These are phyloP conservation scores for Aureobasidium pullulans DNA, from an alignment of 2,329 filamentous ascomycete genomes.

Conservation along the genomic window DNA sequence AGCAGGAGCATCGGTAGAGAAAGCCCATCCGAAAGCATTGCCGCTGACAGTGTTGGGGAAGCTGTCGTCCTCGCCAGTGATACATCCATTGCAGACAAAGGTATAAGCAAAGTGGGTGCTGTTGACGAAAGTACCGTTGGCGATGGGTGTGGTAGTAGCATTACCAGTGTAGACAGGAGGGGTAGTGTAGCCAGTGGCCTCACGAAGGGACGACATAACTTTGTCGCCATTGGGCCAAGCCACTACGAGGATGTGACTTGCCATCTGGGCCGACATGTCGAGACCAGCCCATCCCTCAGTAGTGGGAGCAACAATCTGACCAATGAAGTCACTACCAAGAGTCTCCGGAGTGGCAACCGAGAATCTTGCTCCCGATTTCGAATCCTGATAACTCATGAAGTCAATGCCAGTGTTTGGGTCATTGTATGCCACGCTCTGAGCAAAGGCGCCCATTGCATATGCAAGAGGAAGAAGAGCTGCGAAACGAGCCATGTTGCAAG, in stretches of 20 bases:
- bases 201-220: slow-evolving; percentile 39
- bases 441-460: slow-evolving; percentile 11
- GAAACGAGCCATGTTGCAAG: slow-evolving; percentile 15
- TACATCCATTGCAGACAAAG: slow-evolving; percentile 41
- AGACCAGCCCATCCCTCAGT: slow-evolving; percentile 43
- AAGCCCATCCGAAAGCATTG: slow-evolving; percentile 17
- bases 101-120: slow-evolving; percentile 47
- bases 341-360: slow-evolving; percentile 46
- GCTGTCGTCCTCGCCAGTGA: slow-evolving; percentile 17
- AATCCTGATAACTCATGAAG: slow-evolving; percentile 34
- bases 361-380: slow-evolving; percentile 38
- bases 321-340: slow-evolving; percentile 46
- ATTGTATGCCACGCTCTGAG: slow-evolving; percentile 26
- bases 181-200: slow-evolving; percentile 40
- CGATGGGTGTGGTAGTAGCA: slow-evolving; percentile 38
- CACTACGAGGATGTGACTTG: slow-evolving; percentile 41
- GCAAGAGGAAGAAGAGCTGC: slow-evolving; percentile 11
- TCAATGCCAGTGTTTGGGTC: slow-evolving; percentile 42
- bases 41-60: slow-evolving; percentile 11
- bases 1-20: slow-evolving; percentile 4
- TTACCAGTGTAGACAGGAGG: slow-evolving; percentile 40
- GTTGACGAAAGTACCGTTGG: slow-evolving; percentile 47
- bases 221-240: slow-evolving; percentile 43
- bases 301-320: slow-evolving; percentile 44
- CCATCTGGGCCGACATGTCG: slow-evolving; percentile 42